A percentile compares a stretch with the other conserved stretches of the same genome.
Evolutionary conservation across 768 basidiomycete species (phyloP).

Genomic region (Naematelia encephala): DNA sequence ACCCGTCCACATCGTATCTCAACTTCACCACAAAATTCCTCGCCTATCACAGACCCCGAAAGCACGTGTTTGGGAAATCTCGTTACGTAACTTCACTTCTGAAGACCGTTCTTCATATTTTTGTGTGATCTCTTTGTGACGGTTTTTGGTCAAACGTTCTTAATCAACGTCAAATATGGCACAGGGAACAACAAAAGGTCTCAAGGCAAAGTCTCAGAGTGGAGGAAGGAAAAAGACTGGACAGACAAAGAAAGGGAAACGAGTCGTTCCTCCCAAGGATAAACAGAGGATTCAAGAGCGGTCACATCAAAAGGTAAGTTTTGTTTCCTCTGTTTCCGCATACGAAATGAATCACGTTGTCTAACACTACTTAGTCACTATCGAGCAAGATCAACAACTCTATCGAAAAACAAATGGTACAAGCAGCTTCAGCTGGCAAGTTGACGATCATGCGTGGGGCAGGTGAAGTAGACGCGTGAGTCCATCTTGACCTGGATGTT

Average conservation of each 20-base stretch:
- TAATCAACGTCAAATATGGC: too few species aligned
- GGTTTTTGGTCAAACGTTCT: too few species aligned
- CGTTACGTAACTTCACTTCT: too few species aligned
- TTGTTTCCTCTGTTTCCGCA: too few species aligned
- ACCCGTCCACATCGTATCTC: too few species aligned
- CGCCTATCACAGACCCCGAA: too few species aligned
- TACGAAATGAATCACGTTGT: too few species aligned
- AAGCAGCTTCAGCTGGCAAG: conserved; percentile 82
- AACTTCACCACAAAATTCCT: too few species aligned
- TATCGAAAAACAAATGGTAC: conserved; percentile 86
- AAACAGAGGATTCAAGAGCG: conserved; percentile 67
- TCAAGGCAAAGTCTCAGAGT: conserved; percentile 4
- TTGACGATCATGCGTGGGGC: conserved; percentile 78
- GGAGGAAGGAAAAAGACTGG: conserved; percentile 61
- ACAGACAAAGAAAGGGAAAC: conserved; percentile 70
- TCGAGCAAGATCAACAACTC: conserved; percentile 87
- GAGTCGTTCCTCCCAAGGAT: conserved; percentile 79
- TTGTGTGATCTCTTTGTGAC: too few species aligned
- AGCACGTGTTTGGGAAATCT: too few species aligned
- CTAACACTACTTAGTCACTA: conserved; percentile 70
- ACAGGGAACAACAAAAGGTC: conserved; percentile 14
- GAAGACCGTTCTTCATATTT: too few species aligned
- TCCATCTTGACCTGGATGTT: not conserved
- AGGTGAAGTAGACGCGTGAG: conserved; percentile 42
- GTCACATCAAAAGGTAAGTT: conserved; percentile 67